Conservation (phyloP, 257 asterid species). For the Misopates orontium region DNA sequence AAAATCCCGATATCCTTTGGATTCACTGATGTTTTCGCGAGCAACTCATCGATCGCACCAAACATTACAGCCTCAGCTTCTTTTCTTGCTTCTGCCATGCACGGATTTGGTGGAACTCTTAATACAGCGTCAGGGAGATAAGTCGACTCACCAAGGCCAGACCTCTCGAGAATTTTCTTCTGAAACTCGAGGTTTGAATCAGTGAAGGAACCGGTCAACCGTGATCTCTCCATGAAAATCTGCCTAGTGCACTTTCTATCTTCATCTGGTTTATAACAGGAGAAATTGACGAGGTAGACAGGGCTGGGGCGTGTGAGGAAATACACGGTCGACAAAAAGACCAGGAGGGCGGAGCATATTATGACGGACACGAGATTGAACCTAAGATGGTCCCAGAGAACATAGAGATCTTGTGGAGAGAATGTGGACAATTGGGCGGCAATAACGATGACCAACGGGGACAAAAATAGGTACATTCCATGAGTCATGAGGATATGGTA, state of each 20-base stretch:
- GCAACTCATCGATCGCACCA: background rate
- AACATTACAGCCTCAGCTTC: background rate
- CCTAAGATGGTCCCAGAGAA: slow-evolving; percentile 73
- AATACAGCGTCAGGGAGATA: background rate
- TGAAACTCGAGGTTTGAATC: background rate
- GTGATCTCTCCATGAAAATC: slow-evolving; percentile 22
- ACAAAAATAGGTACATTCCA: slow-evolving; percentile 70
- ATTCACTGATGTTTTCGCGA: slow-evolving; percentile 10
- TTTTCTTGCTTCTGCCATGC: background rate
- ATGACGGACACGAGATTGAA: slow-evolving; percentile 65
- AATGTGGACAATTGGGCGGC: slow-evolving; percentile 72
- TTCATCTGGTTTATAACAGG: background rate
- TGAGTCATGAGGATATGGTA: slow-evolving; percentile 79
- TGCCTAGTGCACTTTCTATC: background rate
- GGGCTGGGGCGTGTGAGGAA: slow-evolving; percentile 77
- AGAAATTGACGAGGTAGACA: background rate
- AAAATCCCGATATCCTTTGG: slow-evolving; percentile 42
- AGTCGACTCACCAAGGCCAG: slow-evolving; percentile 1
- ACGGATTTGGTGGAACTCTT: background rate
- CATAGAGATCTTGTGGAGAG: slow-evolving; percentile 55
- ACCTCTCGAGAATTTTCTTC: background rate
- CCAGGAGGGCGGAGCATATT: slow-evolving; percentile 63
- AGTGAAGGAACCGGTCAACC: slow-evolving; percentile 37
- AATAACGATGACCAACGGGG: slow-evolving; percentile 57
- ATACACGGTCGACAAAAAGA: slow-evolving; percentile 62